Evolutionary conservation across 495 filamentous ascomycete genomes (phyloP), one percentile per base, ranked within the genome.

Genomic region (Penicillium samsonianum): DNA sequence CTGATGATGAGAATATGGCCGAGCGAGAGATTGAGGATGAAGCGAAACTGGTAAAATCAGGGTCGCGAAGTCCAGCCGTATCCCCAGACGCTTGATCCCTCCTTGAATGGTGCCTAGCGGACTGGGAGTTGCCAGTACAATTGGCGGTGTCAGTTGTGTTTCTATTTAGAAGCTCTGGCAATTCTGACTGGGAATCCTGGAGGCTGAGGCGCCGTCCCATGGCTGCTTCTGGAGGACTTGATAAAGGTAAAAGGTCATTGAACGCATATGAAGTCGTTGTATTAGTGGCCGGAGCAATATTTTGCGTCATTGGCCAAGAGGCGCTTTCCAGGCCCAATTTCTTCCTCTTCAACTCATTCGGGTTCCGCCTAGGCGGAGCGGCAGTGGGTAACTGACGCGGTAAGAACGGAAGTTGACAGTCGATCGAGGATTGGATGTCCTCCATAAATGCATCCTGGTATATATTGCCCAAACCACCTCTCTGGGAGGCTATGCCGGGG

Each of bases 291-390:
- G 40, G 40, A 42, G 40, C 40, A 42, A 42, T 42, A 19, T 19
- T 42, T 42, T 42, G 40, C 40, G 40, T 42, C 40, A 42, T 42
- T 42, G 40, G 40, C 40, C 40, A 42, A 20, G 40, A 42, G 17
- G 40, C 40, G 40, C 40, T 42, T 19, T 42, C 40, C 40, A 19
- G 40, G 16, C 40, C 40, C 40, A 42, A 42, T 20, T 42, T 42
- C 40, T 42, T 42, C 40, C 40, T 42, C 40, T 42, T 42, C 40
- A 42, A 42, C 40, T 42, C 40, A 42, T 42, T 42, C 40, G 40
- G 40, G 40, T 42, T 42, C 40, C 40, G 40, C 40, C 17, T 42
- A 20, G 40, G 40, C 20, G 40, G 40, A 42, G 40, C 40, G 17
- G 40, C 40, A n/a, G 40, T 42, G 40, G 40, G 40, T 20, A 19